These are phyloP conservation scores for Arthrobotrys conoides DNA, from an alignment of 2,329 filamentous ascomycete genomes.

Conservation along the genomic window DNA sequence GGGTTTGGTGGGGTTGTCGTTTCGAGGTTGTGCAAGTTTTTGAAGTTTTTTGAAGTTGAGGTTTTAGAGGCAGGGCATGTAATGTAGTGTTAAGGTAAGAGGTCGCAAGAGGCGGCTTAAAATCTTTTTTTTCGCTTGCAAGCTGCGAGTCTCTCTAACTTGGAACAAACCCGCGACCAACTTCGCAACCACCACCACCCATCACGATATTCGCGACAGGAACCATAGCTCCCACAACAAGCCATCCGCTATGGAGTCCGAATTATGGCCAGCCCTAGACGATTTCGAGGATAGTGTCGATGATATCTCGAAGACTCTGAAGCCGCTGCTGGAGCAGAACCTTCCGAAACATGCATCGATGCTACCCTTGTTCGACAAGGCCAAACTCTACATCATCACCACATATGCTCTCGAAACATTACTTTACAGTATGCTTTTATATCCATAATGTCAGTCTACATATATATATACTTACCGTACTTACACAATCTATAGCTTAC, in stretches of 20 bases:
- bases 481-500: constrained; percentile 72
- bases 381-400: constrained; percentile 89
- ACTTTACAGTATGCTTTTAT: constrained; percentile 79
- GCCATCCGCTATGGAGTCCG: constrained; percentile 65
- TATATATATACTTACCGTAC: constrained; percentile 1
- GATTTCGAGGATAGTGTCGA: constrained; percentile 84
- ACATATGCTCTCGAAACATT: constrained; percentile 93
- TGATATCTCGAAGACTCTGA: constrained; percentile 79
- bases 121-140: constrained; percentile 54
- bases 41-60: neutral
- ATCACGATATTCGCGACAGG: constrained; percentile 14
- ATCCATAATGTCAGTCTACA: neutral
- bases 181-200: too few species aligned
- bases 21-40: constrained; percentile 1
- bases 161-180: constrained; percentile 5
- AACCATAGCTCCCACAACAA: neutral
- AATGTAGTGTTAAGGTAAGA: neutral
- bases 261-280: constrained; percentile 78
- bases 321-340: constrained; percentile 78
- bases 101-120: constrained; percentile 43
- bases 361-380: constrained; percentile 91
- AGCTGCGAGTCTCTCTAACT: constrained; percentile 1
- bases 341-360: constrained; percentile 80
- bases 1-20: constrained; percentile 7
- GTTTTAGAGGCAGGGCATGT: constrained; percentile 12